Conservation (phyloP, 768 basidiomycete genomes). For the Lyophyllum atratum region DNA sequence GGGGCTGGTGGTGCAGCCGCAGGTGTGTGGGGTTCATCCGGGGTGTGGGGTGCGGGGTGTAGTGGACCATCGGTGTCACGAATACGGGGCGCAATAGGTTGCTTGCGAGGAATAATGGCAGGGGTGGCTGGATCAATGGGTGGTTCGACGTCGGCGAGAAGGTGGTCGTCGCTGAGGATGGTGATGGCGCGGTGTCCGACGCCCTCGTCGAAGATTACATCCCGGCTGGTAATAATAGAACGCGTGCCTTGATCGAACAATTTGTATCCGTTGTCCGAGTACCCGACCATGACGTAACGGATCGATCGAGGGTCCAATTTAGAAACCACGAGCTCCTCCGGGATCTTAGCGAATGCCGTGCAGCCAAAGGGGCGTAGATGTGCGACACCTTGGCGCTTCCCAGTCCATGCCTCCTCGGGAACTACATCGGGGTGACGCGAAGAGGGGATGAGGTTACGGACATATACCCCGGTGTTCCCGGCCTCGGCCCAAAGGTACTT, state of each 20-base stretch:
- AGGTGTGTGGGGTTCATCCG: too few species aligned
- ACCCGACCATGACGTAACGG: conserved; percentile 21
- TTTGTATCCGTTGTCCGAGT: too few species aligned
- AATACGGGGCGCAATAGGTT: not conserved
- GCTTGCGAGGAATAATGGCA: not conserved
- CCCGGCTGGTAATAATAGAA: conserved; percentile 9
- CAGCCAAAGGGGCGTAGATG: not conserved
- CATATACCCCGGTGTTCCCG: not conserved
- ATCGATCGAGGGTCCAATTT: conserved; percentile 10
- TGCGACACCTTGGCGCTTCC: too few species aligned
- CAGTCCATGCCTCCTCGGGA: too few species aligned
- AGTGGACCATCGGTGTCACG: conserved; percentile 1
- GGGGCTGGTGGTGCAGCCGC: too few species aligned
- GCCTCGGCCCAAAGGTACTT: not conserved
- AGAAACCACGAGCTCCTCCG: not conserved
- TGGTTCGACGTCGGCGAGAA: not conserved
- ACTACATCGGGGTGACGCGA: too few species aligned
- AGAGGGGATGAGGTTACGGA: not conserved
- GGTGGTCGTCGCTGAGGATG: not conserved
- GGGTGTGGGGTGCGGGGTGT: not conserved
- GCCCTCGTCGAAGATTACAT: conserved; percentile 27
- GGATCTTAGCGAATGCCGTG: not conserved
- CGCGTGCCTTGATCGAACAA: conserved; percentile 7
- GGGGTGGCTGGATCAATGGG: not conserved
- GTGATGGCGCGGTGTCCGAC: conserved; percentile 5